phyloP scores from a whole-genome alignment of 805 yeast genomes.

The Wickerhamiella kazuoi region DNA sequence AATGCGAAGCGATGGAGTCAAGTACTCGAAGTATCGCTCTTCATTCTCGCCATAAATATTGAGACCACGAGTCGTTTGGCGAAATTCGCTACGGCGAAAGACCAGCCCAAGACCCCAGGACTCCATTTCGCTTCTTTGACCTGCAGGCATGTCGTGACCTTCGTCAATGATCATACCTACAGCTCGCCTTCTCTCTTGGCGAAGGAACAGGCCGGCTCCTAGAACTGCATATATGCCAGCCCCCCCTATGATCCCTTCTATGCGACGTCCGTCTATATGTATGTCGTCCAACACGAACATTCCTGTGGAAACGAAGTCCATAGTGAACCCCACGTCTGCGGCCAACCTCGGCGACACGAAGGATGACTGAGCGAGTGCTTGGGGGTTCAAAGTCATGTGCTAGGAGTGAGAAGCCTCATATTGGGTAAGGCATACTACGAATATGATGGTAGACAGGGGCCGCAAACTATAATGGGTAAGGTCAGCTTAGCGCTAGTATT shows the following conservation, averaged over 20 bases:
- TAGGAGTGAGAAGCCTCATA: no score
- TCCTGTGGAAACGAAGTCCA: conserved; percentile 49
- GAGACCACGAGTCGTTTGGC: conserved; percentile 69
- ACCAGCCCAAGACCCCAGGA: conserved; percentile 47
- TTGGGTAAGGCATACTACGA: no score
- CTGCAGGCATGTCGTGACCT: conserved; percentile 58
- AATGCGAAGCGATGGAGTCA: conserved; percentile 43
- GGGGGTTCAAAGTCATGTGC: no score
- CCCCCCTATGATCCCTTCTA: conserved; percentile 56
- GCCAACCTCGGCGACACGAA: no score
- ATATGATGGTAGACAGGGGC: background rate
- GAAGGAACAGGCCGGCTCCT: conserved; percentile 45
- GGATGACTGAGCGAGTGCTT: no score
- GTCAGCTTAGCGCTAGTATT: background rate
- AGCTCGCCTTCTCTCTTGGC: conserved; percentile 19
- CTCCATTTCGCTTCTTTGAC: conserved; percentile 28
- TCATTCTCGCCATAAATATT: conserved; percentile 54
- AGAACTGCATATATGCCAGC: conserved; percentile 71
- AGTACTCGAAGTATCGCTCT: conserved; percentile 40
- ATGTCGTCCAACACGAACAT: conserved; percentile 86
- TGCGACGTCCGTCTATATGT: conserved; percentile 30
- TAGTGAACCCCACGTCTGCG: background rate
- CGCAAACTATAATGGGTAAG: background rate
- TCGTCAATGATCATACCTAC: conserved; percentile 62
- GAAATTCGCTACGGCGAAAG: conserved; percentile 30